Conservation (phyloP, 176 grass and related monocot genomes). For the Poa annua region DNA sequence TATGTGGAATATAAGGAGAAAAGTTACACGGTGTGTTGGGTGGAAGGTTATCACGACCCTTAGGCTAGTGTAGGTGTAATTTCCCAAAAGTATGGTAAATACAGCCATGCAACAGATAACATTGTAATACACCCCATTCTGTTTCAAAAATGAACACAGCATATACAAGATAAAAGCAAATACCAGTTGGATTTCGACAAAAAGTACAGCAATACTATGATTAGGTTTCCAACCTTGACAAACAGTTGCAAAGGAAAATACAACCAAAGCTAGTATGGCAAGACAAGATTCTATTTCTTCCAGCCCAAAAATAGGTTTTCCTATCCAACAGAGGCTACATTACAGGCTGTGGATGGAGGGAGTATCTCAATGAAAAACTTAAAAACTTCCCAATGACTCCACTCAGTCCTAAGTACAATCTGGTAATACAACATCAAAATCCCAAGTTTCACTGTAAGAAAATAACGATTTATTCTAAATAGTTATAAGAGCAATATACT, state of each 20-base stretch:
- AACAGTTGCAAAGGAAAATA: background rate
- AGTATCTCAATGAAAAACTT: constrained; percentile 17
- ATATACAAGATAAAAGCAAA: background rate
- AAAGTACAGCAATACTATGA: background rate
- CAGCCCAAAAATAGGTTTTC: background rate
- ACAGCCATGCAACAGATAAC: constrained; percentile 5
- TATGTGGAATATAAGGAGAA: constrained; percentile 44
- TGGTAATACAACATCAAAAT: constrained; percentile 22
- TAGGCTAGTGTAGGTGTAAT: constrained; percentile 1
- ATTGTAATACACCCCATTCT: background rate
- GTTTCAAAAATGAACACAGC: background rate
- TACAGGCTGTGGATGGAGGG: background rate
- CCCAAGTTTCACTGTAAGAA: background rate
- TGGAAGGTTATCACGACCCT: background rate
- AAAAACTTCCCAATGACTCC: background rate
- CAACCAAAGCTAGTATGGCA: background rate
- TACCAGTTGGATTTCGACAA: background rate
- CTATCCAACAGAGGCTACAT: constrained; percentile 1
- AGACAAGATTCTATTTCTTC: constrained; percentile 1
- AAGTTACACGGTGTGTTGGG: constrained; percentile 10
- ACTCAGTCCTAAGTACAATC: constrained; percentile 7
- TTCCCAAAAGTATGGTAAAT: background rate
- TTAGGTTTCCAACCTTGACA: constrained; percentile 14
- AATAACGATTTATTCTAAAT: background rate
- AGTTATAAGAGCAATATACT: constrained; percentile 1